Evolutionary conservation across 441 rosid genomes (phyloP), one percentile per base, ranked within the genome.

Genomic region (Pelargonium myrrhifolium): DNA sequence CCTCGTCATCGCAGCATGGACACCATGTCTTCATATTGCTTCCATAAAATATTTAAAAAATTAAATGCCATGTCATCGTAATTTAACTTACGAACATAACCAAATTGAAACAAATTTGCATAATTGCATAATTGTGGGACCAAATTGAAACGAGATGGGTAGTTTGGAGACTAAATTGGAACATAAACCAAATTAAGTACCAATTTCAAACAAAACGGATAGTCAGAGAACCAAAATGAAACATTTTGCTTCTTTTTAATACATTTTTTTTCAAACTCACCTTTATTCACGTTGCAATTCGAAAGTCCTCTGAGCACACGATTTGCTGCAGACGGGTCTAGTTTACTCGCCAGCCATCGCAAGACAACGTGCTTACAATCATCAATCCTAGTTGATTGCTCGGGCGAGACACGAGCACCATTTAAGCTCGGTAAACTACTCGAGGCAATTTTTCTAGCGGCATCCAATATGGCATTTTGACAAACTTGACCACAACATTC

Each of bases 401-500:
- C 75, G 59, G 75, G 65, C 60, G 55, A 43, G 66, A 65, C 31
- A 56, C 9, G 69, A 71, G 31, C 51, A 31, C 69, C 65, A 43
- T 26, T 61, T 1, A 60, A 65, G 64, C 62, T 49, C 4, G 70
- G 64, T 47, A 60, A 20, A 35, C 77, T 75, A 37, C 45, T 73
- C 71, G 64, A 51, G 31, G 82, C 70, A 20, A 75, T 71, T 72
- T 70, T 73, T 42, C 66, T 71, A 3, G 79, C 79, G 37, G 75
- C 73, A 64, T 75, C 82, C 10, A 65, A 58, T 60, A 79, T 68
- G 2, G 82, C 73, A 22, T 68, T 79, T 70, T 76, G 79, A 68
- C 82, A 79, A 22, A 76, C 75, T 70, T 75, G 75, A 12, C 56
- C 73, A 70, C 82, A 79, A 67, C 82, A 79, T 66, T 79, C 79